Conservation (phyloP, 352 stramenopile genomes). For the Phytopythium ostracodes region DNA sequence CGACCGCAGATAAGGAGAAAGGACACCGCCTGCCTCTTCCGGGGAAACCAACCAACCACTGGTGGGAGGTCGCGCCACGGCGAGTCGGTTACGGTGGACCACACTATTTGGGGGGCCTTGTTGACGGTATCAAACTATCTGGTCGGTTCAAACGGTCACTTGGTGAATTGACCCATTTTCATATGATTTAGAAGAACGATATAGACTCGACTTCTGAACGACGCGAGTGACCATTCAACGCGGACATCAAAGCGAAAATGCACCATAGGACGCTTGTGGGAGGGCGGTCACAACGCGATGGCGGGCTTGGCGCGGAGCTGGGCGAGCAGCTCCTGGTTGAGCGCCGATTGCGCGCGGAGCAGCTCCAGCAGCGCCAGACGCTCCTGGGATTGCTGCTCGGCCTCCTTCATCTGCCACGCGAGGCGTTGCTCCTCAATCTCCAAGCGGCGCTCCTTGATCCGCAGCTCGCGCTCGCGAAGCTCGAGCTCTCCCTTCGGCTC, state of each 20-base stretch:
- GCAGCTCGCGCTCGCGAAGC: slow-evolving; percentile 28
- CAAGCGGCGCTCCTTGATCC: slow-evolving; percentile 26
- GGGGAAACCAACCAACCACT: slow-evolving; percentile 6
- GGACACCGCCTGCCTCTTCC: background rate
- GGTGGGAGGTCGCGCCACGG: too few relatives aligned
- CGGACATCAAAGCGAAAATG: background rate
- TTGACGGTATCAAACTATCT: too few relatives aligned
- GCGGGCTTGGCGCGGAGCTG: slow-evolving; percentile 13
- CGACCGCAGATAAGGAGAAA: background rate
- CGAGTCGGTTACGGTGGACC: background rate
- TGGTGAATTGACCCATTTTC: too few relatives aligned
- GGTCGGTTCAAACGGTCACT: too few relatives aligned
- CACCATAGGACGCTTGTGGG: background rate
- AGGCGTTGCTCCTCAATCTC: slow-evolving; percentile 30
- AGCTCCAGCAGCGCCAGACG: slow-evolving; percentile 33
- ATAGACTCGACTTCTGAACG: too few relatives aligned
- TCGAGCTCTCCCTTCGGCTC: slow-evolving; percentile 6
- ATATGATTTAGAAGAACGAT: background rate
- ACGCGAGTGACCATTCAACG: background rate
- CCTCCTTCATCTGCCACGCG: slow-evolving; percentile 29
- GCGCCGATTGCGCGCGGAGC: slow-evolving; percentile 25
- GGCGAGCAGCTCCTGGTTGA: slow-evolving; percentile 28
- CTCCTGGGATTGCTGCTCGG: slow-evolving; percentile 22
- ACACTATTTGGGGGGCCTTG: background rate
- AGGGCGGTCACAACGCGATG: background rate